Percentiles rank a stretch among this genome's conserved stretches.
Conservation (phyloP, 345 rosid genomes). For the Camelina neglecta region DNA sequence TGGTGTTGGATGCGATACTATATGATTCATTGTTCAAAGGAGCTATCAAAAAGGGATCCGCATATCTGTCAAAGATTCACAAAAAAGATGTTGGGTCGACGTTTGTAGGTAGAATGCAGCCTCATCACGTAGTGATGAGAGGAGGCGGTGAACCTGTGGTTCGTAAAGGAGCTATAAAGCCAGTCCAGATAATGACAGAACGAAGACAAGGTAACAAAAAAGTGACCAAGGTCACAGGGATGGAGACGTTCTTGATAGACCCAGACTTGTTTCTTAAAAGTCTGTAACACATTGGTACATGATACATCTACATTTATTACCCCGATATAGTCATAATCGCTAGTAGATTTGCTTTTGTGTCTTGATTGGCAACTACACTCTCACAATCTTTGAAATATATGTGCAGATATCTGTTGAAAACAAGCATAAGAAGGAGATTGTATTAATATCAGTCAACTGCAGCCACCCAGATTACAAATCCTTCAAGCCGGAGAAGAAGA, state of each 20-base stretch:
- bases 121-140: slow-evolving; percentile 71
- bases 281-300: not conserved
- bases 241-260: slow-evolving; percentile 78
- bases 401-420: slow-evolving; percentile 77
- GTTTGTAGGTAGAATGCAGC: slow-evolving; percentile 83
- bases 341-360: not conserved
- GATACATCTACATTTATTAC: not conserved
- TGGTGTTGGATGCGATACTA: slow-evolving; percentile 76
- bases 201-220: slow-evolving; percentile 95
- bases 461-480: slow-evolving; percentile 63
- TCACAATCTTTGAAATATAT: slow-evolving; percentile 1
- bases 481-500: slow-evolving; percentile 87
- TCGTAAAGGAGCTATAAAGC: slow-evolving; percentile 78
- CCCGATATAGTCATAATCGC: not conserved
- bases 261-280: slow-evolving; percentile 70
- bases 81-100: slow-evolving; percentile 78
- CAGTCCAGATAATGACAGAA: slow-evolving; percentile 87
- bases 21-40: slow-evolving; percentile 95
- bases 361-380: slow-evolving; percentile 8
- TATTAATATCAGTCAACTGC: slow-evolving; percentile 68
- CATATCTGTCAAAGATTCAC: slow-evolving; percentile 86
- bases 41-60: slow-evolving; percentile 88
- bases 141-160: slow-evolving; percentile 83
- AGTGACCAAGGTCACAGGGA: slow-evolving; percentile 79
- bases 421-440: slow-evolving; percentile 81